phyloP scores from a whole-genome alignment of 768 basidiomycete species.

The Mycena maculata region DNA sequence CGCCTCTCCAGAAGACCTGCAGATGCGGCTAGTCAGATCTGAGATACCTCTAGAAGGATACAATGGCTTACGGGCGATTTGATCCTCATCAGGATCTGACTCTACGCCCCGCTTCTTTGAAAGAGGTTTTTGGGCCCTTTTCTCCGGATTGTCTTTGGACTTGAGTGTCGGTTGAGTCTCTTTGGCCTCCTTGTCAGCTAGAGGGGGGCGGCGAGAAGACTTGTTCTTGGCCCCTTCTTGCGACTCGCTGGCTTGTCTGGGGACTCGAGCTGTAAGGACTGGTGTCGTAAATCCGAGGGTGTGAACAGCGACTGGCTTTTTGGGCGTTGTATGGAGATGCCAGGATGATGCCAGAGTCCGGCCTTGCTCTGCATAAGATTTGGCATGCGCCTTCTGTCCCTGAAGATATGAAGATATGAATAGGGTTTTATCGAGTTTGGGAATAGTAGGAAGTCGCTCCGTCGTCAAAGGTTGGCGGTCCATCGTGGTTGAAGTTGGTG shows the following conservation, averaged over 20 bases:
- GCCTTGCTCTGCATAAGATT: slow-evolving; percentile 57
- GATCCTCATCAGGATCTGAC: slow-evolving; percentile 48
- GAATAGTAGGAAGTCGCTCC: slow-evolving; percentile 42
- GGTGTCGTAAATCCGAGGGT: slow-evolving; percentile 23
- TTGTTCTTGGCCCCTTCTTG: neutral
- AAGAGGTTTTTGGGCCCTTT: neutral
- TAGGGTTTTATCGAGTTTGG: slow-evolving; percentile 54
- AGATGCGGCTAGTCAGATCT: neutral
- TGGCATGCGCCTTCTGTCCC: slow-evolving; percentile 59
- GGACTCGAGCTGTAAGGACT: slow-evolving; percentile 16
- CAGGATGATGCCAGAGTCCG: slow-evolving; percentile 45
- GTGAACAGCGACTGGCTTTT: slow-evolving; percentile 4
- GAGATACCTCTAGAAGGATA: neutral
- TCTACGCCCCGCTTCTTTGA: slow-evolving; percentile 28
- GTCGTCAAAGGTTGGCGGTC: slow-evolving; percentile 9
- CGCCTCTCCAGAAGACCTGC: slow-evolving; percentile 75
- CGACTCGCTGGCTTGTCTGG: neutral
- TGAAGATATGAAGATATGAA: slow-evolving; percentile 61
- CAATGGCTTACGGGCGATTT: slow-evolving; percentile 46
- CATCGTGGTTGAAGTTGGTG: neutral
- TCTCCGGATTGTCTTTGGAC: neutral
- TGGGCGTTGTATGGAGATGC: slow-evolving; percentile 32
- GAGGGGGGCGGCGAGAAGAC: neutral
- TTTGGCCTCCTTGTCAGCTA: too few relatives aligned
- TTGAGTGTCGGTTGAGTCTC: neutral